Evolutionary conservation across 495 filamentous ascomycete species (phyloP).

Genomic region (Daldinia concentrica): DNA sequence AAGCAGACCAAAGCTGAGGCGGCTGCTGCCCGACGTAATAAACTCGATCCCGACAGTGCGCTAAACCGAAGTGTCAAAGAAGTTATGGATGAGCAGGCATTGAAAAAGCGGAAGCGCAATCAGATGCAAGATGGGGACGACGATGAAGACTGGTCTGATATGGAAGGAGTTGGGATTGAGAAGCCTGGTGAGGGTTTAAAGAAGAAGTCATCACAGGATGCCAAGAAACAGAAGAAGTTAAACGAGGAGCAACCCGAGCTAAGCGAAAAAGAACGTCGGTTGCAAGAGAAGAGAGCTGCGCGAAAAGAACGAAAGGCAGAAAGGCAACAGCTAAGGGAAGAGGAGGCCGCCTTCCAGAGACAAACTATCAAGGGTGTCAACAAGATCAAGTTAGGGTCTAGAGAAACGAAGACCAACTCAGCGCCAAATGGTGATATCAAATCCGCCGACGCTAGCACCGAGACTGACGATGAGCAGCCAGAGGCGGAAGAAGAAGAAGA

Average conservation of each 20-base stretch:
- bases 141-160: slow-evolving; percentile 49
- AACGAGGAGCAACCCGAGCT: slow-evolving; percentile 37
- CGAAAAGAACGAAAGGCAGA: slow-evolving; percentile 48
- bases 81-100: slow-evolving; percentile 81
- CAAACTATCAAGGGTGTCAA: slow-evolving; percentile 50
- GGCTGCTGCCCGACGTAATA: slow-evolving; percentile 77
- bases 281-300: slow-evolving; percentile 52
- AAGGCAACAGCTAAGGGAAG: slow-evolving; percentile 46
- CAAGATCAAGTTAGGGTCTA: slow-evolving; percentile 45
- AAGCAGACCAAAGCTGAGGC: slow-evolving; percentile 89
- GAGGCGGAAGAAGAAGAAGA: slow-evolving; percentile 44
- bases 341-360: slow-evolving; percentile 53
- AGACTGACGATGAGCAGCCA: slow-evolving; percentile 45
- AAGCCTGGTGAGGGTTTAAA: slow-evolving; percentile 64
- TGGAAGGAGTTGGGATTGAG: slow-evolving; percentile 61
- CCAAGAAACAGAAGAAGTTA: slow-evolving; percentile 50
- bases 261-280: slow-evolving; percentile 39
- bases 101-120: slow-evolving; percentile 68
- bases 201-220: slow-evolving; percentile 52
- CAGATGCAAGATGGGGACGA: slow-evolving; percentile 50
- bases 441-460: slow-evolving; percentile 49
- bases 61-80: slow-evolving; percentile 79
- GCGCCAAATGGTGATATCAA: slow-evolving; percentile 31
- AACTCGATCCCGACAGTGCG: slow-evolving; percentile 83
- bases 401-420: slow-evolving; percentile 33